These are phyloP conservation scores for Puccinia polysora DNA, from an alignment of 1,284 basidiomycete genomes.

Conservation along the genomic window DNA sequence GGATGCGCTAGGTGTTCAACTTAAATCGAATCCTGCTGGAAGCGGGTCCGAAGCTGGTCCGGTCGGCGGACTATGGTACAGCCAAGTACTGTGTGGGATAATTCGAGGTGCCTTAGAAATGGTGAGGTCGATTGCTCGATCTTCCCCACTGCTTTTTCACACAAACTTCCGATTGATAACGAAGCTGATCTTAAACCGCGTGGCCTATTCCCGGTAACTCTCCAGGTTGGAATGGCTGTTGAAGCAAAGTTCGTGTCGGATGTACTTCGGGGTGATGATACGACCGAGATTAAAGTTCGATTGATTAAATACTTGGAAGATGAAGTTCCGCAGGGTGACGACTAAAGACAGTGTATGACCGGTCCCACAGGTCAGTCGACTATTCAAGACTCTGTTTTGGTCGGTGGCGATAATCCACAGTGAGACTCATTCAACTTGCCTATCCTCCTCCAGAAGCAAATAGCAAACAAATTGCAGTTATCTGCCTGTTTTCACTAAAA, in stretches of 20 bases:
- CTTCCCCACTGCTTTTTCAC: neutral
- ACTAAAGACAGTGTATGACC: too few species aligned
- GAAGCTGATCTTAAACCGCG: neutral
- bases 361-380: too few species aligned
- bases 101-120: constrained; percentile 90
- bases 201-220: neutral
- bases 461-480: too few species aligned
- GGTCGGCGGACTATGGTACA: constrained; percentile 88
- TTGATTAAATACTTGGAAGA: constrained; percentile 90
- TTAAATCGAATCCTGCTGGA: neutral
- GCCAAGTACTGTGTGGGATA: constrained; percentile 91
- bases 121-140: too few species aligned
- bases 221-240: constrained; percentile 91
- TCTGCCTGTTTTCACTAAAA: too few species aligned
- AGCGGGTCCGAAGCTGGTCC: constrained; percentile 3
- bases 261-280: constrained; percentile 83
- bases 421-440: too few species aligned
- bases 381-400: too few species aligned
- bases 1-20: constrained; percentile 63
- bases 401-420: too few species aligned
- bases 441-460: too few species aligned
- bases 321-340: constrained; percentile 59
- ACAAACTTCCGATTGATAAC: neutral
- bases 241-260: constrained; percentile 85
- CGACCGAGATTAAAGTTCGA: constrained; percentile 85